Evolutionary conservation across 106 monocot genomes (phyloP).

Genomic region (Acorus calamus): DNA sequence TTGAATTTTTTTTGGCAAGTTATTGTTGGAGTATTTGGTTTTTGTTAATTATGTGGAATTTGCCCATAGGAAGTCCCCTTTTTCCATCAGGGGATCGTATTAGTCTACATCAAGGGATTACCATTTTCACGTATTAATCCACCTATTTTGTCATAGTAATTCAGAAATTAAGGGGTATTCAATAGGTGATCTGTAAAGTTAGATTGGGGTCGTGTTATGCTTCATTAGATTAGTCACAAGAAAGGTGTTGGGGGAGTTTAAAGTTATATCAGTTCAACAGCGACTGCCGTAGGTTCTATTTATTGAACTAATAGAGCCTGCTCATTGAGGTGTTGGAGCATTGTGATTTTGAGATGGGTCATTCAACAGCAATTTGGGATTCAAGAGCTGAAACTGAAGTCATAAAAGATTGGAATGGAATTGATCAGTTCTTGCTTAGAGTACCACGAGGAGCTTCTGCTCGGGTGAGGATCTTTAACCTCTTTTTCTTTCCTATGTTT

Average conservation of each 20-base stretch:
- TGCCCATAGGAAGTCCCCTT: too few relatives aligned
- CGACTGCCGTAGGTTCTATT: slow-evolving; percentile 2
- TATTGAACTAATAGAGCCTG: neutral
- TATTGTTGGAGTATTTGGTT: too few relatives aligned
- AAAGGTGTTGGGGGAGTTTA: slow-evolving; percentile 13
- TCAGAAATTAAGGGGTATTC: too few relatives aligned
- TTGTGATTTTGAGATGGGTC: slow-evolving; percentile 42
- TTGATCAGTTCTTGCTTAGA: slow-evolving; percentile 62
- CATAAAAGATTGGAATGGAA: slow-evolving; percentile 75
- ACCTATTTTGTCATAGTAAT: too few relatives aligned
- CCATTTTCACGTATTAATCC: too few relatives aligned
- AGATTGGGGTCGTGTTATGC: slow-evolving; percentile 4
- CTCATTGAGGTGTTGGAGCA: neutral
- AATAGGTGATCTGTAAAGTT: neutral
- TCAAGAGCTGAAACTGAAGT: slow-evolving; percentile 42
- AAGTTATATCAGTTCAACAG: slow-evolving; percentile 16
- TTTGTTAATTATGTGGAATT: too few relatives aligned
- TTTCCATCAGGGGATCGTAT: too few relatives aligned
- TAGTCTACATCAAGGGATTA: too few relatives aligned
- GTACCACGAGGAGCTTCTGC: slow-evolving; percentile 74
- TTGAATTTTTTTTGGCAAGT: too few relatives aligned
- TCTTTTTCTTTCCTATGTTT: neutral
- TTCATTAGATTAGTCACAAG: slow-evolving; percentile 40
- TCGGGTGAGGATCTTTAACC: slow-evolving; percentile 29
- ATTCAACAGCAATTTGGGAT: slow-evolving; percentile 45